Evolutionary conservation across 768 basidiomycete genomes (phyloP), one percentile per base, ranked within the genome.

Genomic region (Tylopilus felleus): DNA sequence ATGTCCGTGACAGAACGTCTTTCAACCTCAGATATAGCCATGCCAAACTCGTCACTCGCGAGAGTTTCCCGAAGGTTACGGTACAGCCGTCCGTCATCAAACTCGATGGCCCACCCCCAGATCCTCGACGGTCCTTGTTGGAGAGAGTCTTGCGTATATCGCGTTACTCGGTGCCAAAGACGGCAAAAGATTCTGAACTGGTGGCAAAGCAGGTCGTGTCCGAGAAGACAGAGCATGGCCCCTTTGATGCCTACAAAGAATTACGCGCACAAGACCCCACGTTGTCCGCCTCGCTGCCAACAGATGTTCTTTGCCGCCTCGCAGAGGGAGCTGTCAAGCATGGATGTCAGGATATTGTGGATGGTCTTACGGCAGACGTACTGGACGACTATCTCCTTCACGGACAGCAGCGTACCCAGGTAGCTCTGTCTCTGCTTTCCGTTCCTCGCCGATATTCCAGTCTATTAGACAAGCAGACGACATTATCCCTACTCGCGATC

Each of bases 341-440:
- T 61, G 62, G 68, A 73, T 67, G 61, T 42, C 45, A 67, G 58
- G 52, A 51, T 46, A 67, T 74, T 44, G 55, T 74, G 73, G 73
- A 67, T 74, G 42, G 61, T 74, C 68, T 74, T 62, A 44, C 72
- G 50, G 65, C 72, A 75, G 73, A 74, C 73, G 56, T 75, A 66
- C 47, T 75, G 73, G 73, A 64, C 50, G 56, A 56, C 21, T 56
- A 53, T 25, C 59, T 69, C 49, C 58, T 60, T 29, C 23, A n/a
- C 13, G 55, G 52, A 41, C 47, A 57, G 28, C 60, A 55, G 36
- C 69, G 66, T 14, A 56, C 61, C 23, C 48, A 59, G 42, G 54
- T 71, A 67, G 71, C 69, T 3, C 46, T 52, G 2, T 52, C 57
- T 19, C 66, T 71, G 29, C 63, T 71, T 27, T 62, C 60, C 49